These are phyloP conservation scores for Inga laurina DNA, from an alignment of 306 rosid genomes.

Conservation along the genomic window DNA sequence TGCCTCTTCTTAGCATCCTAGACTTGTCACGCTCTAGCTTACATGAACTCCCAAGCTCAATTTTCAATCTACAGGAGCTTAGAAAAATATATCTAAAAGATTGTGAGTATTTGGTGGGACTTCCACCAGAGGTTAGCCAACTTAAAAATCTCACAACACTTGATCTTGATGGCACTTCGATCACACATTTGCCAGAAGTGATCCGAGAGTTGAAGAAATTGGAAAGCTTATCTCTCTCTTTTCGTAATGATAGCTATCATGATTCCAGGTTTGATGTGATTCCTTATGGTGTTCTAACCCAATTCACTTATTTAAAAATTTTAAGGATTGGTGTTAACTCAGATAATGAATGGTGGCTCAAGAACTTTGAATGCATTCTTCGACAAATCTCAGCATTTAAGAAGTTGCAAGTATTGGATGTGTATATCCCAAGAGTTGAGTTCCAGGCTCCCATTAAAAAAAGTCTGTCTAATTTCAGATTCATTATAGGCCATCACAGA, in stretches of 20 bases:
- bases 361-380: no score
- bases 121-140: background rate
- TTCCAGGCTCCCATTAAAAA: no score
- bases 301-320: background rate
- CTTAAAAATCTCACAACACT: background rate
- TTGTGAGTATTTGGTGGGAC: background rate
- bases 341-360: constrained; percentile 16
- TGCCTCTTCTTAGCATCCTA: background rate
- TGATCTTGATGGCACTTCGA: background rate
- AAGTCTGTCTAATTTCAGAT: no score
- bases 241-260: no score
- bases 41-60: background rate
- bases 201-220: background rate
- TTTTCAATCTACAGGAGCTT: background rate
- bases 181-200: background rate
- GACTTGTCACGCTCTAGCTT: background rate
- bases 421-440: no score
- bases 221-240: background rate
- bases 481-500: no score
- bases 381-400: background rate
- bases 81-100: background rate
- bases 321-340: constrained; percentile 7
- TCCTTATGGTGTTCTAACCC: background rate
- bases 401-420: no score
- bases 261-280: background rate